Evolutionary conservation across 1,284 basidiomycete species (phyloP).

Genomic region (Sutorius eximius): DNA sequence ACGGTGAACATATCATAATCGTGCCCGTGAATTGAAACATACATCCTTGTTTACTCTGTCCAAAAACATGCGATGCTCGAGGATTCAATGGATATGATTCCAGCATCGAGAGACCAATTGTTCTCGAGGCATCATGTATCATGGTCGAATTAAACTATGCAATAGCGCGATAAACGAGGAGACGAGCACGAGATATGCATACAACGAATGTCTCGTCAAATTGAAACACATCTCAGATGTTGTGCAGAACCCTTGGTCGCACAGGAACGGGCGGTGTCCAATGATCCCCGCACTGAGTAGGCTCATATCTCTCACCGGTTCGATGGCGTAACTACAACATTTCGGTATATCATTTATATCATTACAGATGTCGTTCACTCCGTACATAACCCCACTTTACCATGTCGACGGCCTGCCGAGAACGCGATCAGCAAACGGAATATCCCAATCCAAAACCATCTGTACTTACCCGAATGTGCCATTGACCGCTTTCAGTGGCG

Average conservation of each 20-base stretch:
- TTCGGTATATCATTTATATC: neutral
- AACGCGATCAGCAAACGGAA: neutral
- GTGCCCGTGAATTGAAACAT: neutral
- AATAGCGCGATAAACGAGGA: neutral
- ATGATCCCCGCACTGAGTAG: neutral
- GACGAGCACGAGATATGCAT: neutral
- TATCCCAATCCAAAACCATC: neutral
- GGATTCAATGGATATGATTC: neutral
- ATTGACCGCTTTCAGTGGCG: constrained; percentile 30
- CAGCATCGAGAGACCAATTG: no score
- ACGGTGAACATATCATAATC: neutral
- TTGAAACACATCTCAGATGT: neutral
- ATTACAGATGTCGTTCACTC: neutral
- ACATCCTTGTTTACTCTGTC: neutral
- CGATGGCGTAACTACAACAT: neutral
- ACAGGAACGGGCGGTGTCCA: neutral
- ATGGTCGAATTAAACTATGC: neutral
- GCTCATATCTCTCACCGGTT: neutral
- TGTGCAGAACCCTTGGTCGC: no score
- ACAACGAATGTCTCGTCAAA: neutral
- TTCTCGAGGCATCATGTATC: neutral
- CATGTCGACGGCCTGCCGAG: constrained; percentile 18
- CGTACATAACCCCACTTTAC: constrained; percentile 4
- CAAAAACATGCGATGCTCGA: neutral
- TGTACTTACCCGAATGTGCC: constrained; percentile 27